Evolutionary conservation across 305 asterid species (phyloP).

Genomic region (Plantago rigida): DNA sequence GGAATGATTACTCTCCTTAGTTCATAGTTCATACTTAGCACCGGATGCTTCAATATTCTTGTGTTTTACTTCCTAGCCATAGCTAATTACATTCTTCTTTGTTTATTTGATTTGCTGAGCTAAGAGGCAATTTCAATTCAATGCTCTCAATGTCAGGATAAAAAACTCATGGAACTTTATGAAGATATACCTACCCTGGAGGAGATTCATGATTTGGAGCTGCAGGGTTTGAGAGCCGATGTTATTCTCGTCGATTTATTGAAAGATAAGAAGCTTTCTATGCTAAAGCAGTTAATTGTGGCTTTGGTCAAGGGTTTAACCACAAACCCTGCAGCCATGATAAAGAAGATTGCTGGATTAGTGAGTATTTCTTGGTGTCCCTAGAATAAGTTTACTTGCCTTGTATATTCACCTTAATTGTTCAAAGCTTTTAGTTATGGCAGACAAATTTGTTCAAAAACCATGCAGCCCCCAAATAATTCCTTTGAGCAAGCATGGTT

Average conservation of each 20-base stretch:
- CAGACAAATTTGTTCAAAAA: constrained; percentile 8
- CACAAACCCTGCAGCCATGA: constrained; percentile 69
- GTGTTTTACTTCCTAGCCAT: not conserved
- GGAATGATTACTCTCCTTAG: not conserved
- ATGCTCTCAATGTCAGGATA: constrained; percentile 48
- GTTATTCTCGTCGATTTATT: constrained; percentile 73
- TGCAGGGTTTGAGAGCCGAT: constrained; percentile 71
- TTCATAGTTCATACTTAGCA: not conserved
- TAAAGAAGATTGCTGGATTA: constrained; percentile 90
- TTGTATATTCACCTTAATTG: constrained; percentile 1
- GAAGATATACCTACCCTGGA: constrained; percentile 80
- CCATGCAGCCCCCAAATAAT: constrained; percentile 9
- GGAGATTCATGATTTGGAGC: constrained; percentile 76
- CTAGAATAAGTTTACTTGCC: constrained; percentile 17
- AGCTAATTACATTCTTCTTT: not conserved
- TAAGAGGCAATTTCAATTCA: constrained; percentile 14
- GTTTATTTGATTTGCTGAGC: not conserved
- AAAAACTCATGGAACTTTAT: constrained; percentile 70
- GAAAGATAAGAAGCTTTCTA: constrained; percentile 81
- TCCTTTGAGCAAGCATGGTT: constrained; percentile 15
- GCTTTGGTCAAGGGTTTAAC: constrained; percentile 76
- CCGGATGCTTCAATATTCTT: not conserved
- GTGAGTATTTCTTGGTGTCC: constrained; percentile 45
- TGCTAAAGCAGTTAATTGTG: constrained; percentile 72
- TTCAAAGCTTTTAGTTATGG: not conserved